phyloP scores from a whole-genome alignment of 2,329 filamentous ascomycete genomes.

The Cladorrhinum sp. region DNA sequence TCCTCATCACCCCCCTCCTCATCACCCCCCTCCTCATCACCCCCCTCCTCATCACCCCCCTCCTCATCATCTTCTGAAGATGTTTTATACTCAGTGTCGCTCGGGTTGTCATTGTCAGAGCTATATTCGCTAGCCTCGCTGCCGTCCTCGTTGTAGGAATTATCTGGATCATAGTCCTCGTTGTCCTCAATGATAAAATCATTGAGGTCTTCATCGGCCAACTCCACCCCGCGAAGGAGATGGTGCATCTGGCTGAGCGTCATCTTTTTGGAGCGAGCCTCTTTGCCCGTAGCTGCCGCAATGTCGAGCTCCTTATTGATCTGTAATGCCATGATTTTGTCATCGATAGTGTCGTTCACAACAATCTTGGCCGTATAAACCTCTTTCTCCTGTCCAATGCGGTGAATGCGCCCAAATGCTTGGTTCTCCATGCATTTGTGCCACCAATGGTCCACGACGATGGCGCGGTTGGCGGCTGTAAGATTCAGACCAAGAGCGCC shows the following conservation, averaged over 20 bases:
- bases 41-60: too few species aligned
- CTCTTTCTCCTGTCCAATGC: constrained; percentile 19
- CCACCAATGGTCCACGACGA: constrained; percentile 21
- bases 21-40: too few species aligned
- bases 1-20: too few species aligned
- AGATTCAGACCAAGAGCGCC: constrained; percentile 19
- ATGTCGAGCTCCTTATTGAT: constrained; percentile 8
- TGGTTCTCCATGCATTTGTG: constrained; percentile 14
- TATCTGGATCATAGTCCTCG: background rate
- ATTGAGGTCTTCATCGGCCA: background rate
- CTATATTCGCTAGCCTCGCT: background rate
- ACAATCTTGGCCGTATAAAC: constrained; percentile 15
- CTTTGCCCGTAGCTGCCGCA: background rate
- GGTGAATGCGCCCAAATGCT: constrained; percentile 18
- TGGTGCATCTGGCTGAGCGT: background rate
- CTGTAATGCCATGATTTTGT: constrained; percentile 12
- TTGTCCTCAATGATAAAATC: background rate
- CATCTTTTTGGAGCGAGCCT: background rate
- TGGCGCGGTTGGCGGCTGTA: constrained; percentile 18
- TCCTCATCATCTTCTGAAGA: too few species aligned
- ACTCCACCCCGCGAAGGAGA: background rate
- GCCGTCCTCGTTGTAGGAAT: background rate
- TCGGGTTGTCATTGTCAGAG: background rate
- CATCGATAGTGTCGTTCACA: constrained; percentile 9
- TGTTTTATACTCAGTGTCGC: background rate